Base-by-base conservation (phyloP, 129 eudicot genomes). In the Rutidosis leptorrhynchoides region DNA sequence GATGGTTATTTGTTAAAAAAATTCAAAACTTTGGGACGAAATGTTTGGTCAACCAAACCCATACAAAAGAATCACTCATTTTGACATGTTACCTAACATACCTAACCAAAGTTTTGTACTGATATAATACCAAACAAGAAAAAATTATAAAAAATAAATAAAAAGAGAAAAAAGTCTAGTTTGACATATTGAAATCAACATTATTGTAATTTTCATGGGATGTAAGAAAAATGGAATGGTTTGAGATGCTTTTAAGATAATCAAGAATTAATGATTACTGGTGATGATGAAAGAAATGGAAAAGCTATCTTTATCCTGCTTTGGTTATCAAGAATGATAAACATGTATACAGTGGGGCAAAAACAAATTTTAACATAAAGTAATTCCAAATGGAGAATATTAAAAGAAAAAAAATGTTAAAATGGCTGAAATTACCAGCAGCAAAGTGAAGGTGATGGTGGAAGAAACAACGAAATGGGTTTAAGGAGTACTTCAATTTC, bases 271-370 rank as follows among this genome's bases (percentile, higher is more conserved):
- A 40, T 40, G 46, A 49, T 17, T 49, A 23, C 3, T 49, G 3
- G 55, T 1, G 62, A 49, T 23, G 23, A 43, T 24, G 21, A 62
- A 32, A 19, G 46, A 24, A 25, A 74, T 21, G 37, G 40, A 10
- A 54, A 49, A 64, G 32, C 51, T 6, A 17, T 66, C 7, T 16
- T 45, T 67, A 40, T 67, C 23, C 19, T 54, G 10, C 46, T 45
- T 48, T 74, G 29, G 24, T 4, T 7, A 58, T 74, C 22, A 28
- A 58, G 53, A 35, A 75, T 26, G 62, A 68, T 75, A 75, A 68
- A 20, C 69, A 33, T 35, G 69, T 49, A 75, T 69, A 25, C 35
- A 30, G 43, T 49, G 74, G 68, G 79, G 35, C 14, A 57, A 74
- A 64, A 40, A 25, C 67, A 65, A 29, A 65, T 58, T 14, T 61